Percentiles rank a stretch among this genome's conserved stretches.
Conservation (phyloP, 2,329 filamentous ascomycete species). For the Thielaviopsis cerberus region DNA sequence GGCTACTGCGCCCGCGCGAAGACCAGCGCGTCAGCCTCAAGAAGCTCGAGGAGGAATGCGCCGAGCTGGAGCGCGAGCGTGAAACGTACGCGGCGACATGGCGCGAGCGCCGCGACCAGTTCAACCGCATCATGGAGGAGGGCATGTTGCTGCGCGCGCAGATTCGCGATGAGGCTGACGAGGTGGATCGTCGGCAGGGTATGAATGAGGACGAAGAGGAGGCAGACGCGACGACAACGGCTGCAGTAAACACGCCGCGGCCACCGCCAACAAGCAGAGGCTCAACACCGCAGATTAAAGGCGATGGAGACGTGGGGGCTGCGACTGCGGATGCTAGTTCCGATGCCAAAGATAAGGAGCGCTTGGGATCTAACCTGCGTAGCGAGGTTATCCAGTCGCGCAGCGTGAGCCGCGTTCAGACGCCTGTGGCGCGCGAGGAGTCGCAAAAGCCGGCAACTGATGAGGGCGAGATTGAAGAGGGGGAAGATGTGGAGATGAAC, state of each 20-base stretch:
- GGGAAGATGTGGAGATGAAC: constrained; percentile 41
- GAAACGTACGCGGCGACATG: constrained; percentile 65
- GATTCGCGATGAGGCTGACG: constrained; percentile 89
- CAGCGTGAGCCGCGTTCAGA: constrained; percentile 13
- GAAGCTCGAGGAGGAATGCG: constrained; percentile 76
- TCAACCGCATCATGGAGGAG: constrained; percentile 75
- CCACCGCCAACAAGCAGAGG: constrained; percentile 28
- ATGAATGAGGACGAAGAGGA: constrained; percentile 54
- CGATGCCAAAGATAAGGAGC: background rate
- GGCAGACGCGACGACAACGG: constrained; percentile 28
- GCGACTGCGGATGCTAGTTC: constrained; percentile 9
- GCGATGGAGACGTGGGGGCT: constrained; percentile 22
- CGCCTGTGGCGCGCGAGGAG: constrained; percentile 15
- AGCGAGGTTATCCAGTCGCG: constrained; percentile 5
- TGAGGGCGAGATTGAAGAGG: constrained; percentile 23
- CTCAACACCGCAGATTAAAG: constrained; percentile 7
- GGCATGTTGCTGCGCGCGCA: constrained; percentile 68
- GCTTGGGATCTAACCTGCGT: constrained; percentile 5
- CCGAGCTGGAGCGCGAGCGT: constrained; percentile 69
- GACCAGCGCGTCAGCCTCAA: constrained; percentile 61
- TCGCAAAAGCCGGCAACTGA: constrained; percentile 32
- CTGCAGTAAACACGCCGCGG: constrained; percentile 31
- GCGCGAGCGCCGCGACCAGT: constrained; percentile 70
- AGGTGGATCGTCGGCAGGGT: constrained; percentile 72
- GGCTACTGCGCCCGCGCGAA: constrained; percentile 61